phyloP scores from a whole-genome alignment of 225 moss, liverwort and hornwort genomes.

The Asterella californica region DNA sequence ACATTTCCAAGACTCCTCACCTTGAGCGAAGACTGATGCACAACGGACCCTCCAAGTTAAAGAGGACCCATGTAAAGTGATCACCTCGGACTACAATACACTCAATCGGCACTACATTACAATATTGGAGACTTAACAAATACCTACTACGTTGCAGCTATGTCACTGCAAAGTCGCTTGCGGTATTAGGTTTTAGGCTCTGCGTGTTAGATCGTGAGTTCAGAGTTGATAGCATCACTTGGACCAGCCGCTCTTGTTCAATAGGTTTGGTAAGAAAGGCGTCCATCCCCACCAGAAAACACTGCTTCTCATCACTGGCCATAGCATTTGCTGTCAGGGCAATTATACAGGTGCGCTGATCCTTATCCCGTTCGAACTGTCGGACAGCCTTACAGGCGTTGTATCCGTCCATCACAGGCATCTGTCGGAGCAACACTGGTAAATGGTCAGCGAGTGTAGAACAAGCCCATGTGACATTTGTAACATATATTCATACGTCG shows the following conservation, averaged over 20 bases:
- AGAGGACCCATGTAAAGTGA: not conserved
- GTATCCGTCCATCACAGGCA: conserved; percentile 79
- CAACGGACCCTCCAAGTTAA: not conserved
- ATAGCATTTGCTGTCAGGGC: conserved; percentile 83
- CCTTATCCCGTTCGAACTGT: conserved; percentile 50
- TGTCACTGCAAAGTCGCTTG: not conserved
- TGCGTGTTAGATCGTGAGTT: conserved; percentile 14
- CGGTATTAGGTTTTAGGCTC: not conserved
- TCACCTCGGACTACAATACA: not conserved
- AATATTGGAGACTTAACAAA: not conserved
- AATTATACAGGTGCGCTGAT: conserved; percentile 63
- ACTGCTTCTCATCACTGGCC: conserved; percentile 76
- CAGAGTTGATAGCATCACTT: conserved; percentile 47
- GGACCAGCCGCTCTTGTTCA: conserved; percentile 62
- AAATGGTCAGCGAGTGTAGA: no score
- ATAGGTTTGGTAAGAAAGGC: conserved; percentile 78
- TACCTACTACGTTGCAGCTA: not conserved
- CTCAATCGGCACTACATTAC: conserved; percentile 1
- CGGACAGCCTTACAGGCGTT: conserved; percentile 69
- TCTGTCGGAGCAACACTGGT: conserved; percentile 39
- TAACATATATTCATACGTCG: no score
- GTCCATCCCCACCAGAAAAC: conserved; percentile 74
- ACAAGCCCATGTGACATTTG: not conserved
- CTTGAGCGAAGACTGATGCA: conserved; percentile 1
- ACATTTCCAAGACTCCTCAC: not conserved